Percentiles rank a stretch among this genome's conserved stretches.
Evolutionary conservation across 495 filamentous ascomycete genomes (phyloP).

Genomic region (Aspergillus leporis): DNA sequence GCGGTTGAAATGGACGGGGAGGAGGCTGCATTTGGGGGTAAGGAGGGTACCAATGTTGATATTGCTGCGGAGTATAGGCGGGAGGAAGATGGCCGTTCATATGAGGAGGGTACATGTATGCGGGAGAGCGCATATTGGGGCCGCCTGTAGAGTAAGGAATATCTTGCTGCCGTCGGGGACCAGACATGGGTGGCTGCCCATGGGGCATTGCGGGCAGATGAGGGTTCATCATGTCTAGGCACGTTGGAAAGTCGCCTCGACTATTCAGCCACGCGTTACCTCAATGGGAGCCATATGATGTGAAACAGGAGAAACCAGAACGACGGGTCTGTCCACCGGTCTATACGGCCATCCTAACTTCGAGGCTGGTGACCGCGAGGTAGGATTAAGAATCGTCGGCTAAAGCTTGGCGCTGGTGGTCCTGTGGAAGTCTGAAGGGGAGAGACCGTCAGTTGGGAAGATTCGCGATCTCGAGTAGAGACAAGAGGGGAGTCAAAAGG

Average conservation of each 20-base stretch:
- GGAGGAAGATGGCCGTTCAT: slow-evolving; percentile 48
- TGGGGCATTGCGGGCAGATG: slow-evolving; percentile 54
- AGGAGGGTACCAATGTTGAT: slow-evolving; percentile 47
- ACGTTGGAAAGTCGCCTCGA: slow-evolving; percentile 39
- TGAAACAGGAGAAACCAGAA: slow-evolving; percentile 25
- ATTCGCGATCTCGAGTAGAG: not conserved
- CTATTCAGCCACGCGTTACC: slow-evolving; percentile 44
- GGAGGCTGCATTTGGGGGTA: slow-evolving; percentile 50
- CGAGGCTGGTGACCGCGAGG: slow-evolving; percentile 5
- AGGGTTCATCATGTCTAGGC: slow-evolving; percentile 55
- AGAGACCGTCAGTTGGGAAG: not conserved
- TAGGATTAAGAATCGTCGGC: not conserved
- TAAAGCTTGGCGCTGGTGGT: slow-evolving; percentile 9
- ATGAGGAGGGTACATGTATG: slow-evolving; percentile 49
- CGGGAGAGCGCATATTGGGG: slow-evolving; percentile 46
- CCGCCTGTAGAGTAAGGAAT: slow-evolving; percentile 45
- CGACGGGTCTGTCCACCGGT: slow-evolving; percentile 23
- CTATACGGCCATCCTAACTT: slow-evolving; percentile 44
- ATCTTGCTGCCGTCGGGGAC: slow-evolving; percentile 51
- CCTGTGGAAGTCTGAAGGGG: slow-evolving; percentile 10
- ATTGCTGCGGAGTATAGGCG: slow-evolving; percentile 45
- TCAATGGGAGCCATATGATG: slow-evolving; percentile 49
- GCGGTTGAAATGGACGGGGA: slow-evolving; percentile 39
- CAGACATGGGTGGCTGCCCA: slow-evolving; percentile 55
- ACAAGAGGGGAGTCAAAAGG: not conserved